A percentile compares a stretch with the other conserved stretches of the same genome.
Evolutionary conservation across 2,329 filamentous ascomycete genomes (phyloP).

Genomic region (Epichloe glyceriae): DNA sequence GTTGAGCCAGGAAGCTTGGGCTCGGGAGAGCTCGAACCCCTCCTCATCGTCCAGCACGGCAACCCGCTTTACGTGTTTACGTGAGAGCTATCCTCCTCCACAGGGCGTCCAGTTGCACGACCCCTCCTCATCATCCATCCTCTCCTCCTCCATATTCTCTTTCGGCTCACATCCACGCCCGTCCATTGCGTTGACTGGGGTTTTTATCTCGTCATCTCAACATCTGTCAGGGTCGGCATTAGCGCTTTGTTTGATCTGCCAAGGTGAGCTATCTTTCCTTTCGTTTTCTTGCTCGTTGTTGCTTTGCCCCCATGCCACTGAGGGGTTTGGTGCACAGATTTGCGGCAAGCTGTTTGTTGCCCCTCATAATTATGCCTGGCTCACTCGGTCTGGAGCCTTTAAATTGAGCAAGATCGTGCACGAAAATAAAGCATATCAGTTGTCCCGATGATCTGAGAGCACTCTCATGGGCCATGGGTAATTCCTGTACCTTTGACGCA

Average conservation of each 20-base stretch:
- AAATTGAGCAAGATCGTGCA: not conserved
- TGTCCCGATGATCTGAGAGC: not conserved
- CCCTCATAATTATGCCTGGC: not conserved
- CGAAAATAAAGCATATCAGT: not conserved
- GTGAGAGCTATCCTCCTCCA: not conserved
- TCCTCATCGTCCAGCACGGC: not conserved
- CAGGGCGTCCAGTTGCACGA: not conserved
- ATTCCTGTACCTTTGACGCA: not conserved
- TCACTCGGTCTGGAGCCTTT: not conserved
- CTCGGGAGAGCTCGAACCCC: not conserved
- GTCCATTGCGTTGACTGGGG: not conserved
- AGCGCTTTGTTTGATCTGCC: not conserved
- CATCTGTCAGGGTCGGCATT: not conserved
- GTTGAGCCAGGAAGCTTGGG: not conserved
- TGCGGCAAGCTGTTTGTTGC: not conserved
- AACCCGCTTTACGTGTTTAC: not conserved
- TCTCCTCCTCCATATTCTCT: not conserved
- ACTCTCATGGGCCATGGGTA: not conserved
- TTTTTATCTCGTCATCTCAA: not conserved
- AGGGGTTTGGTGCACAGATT: not conserved
- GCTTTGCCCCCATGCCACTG: not conserved
- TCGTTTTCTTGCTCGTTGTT: too few species aligned
- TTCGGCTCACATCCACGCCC: not conserved
- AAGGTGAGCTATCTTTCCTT: not conserved
- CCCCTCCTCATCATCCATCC: conserved; percentile 2